Base-by-base conservation (phyloP, 2,329 filamentous ascomycete species). In the Penicillium sp. region DNA sequence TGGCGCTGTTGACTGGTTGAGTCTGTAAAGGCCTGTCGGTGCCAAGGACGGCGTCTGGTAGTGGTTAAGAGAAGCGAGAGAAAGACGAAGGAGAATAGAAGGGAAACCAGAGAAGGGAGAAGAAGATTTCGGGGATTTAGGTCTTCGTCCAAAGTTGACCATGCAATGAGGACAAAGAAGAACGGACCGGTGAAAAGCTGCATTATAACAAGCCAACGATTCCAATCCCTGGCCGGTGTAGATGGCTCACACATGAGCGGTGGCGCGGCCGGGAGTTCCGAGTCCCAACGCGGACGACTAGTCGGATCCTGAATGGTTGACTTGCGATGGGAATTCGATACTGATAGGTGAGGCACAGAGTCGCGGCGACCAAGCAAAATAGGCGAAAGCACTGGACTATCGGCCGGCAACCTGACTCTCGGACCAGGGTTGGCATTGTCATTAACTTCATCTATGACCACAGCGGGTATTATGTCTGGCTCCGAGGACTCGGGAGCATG, bases 151-250 rank as follows among this genome's bases (percentile, higher is more conserved):
- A 88, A 80, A 54, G 75, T 73, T 9, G 71, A 74, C 77, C 78
- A 96, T 21, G 91, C 73, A 29, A 96, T 86, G 19, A 91, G 71
- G 1, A 90, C 84, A 45, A 93, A 85, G 74, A 98, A 96, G 22
- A 95, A 74, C 0, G 95, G 95, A 0, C 93, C 91, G 0, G 89
- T 90, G 70, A 97, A 92, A 49, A 95, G 82, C 68, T 99, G 96
- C 10, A 95, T 74, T 13, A 87, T 85, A 13, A 96, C 84, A 3
- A 99, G 84, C 93, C 95, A 99, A 52, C 92, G 85, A 68, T 93
- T 96, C 93, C 95, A 98, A 29, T 87, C 82, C 54, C 83, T 81
- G 22, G 21, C 14, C 24, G 56, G 53, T 3, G 42, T 35, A 33
- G 47, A 31, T 19, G 49, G 39, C 4, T 46, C 29, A 8, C 31